phyloP scores from a whole-genome alignment of 2,329 filamentous ascomycete species.

The Pseudocercospora vitis region DNA sequence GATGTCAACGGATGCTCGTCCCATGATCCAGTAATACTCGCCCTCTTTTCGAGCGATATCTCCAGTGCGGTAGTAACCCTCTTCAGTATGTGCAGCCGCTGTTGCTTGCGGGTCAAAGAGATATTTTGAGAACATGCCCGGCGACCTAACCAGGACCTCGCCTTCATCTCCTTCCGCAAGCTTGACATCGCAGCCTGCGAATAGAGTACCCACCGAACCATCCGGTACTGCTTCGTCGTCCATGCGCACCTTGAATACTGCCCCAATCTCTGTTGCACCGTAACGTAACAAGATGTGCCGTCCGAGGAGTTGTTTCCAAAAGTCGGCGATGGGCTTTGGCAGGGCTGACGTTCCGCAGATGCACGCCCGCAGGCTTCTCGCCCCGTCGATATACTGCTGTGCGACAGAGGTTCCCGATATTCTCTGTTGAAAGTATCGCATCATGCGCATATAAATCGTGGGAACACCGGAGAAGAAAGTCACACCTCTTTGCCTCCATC shows the following conservation, averaged over 20 bases:
- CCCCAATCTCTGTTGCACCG: constrained; percentile 54
- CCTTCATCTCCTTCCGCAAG: constrained; percentile 50
- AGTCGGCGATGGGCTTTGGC: constrained; percentile 52
- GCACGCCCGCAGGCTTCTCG: constrained; percentile 44
- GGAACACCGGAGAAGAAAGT: constrained; percentile 55
- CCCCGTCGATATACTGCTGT: constrained; percentile 46
- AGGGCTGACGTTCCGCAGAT: constrained; percentile 52
- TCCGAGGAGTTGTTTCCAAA: constrained; percentile 50
- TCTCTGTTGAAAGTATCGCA: constrained; percentile 46
- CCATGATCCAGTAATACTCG: constrained; percentile 55
- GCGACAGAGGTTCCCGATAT: constrained; percentile 36
- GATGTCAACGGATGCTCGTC: constrained; percentile 54
- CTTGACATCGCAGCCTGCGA: constrained; percentile 50
- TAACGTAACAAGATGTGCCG: constrained; percentile 50
- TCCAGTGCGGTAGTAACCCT: constrained; percentile 38
- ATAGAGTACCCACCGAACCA: constrained; percentile 49
- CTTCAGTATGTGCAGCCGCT: constrained; percentile 31
- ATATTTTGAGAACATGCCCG: constrained; percentile 40
- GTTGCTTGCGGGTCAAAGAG: constrained; percentile 36
- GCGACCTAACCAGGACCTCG: constrained; percentile 46
- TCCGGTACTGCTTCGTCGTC: constrained; percentile 44
- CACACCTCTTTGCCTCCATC: constrained; percentile 45
- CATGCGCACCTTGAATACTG: constrained; percentile 49
- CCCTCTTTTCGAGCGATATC: constrained; percentile 42
- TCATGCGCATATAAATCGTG: constrained; percentile 52